Percentiles rank a stretch among this genome's conserved stretches.
These are phyloP conservation scores for Clarireedia paspali DNA, from an alignment of 2,329 filamentous ascomycete genomes.

Conservation along the genomic window DNA sequence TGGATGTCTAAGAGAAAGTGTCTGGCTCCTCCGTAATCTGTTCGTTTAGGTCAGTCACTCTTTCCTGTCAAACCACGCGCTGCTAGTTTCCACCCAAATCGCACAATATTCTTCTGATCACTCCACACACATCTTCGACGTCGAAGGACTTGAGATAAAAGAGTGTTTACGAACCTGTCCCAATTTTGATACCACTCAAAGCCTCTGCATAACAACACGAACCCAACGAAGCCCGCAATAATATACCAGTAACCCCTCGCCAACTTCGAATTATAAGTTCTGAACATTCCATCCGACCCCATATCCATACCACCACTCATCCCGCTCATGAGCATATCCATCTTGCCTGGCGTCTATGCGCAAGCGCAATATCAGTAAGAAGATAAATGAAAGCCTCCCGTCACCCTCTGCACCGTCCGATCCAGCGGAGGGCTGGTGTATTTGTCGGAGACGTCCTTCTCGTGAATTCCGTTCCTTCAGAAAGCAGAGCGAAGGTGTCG, in stretches of 20 bases:
- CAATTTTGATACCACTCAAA: slow-evolving; percentile 19
- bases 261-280: slow-evolving; percentile 40
- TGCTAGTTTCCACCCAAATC: no score
- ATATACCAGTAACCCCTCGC: slow-evolving; percentile 54
- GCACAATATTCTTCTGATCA: no score
- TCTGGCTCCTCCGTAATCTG: slow-evolving; percentile 40
- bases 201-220: slow-evolving; percentile 14
- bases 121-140: not conserved
- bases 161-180: slow-evolving; percentile 15
- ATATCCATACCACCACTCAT: slow-evolving; percentile 19
- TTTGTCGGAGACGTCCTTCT: not conserved
- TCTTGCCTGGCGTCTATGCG: not conserved
- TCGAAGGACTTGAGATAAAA: not conserved
- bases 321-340: slow-evolving; percentile 12
- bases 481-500: no score
- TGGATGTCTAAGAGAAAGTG: slow-evolving; percentile 35
- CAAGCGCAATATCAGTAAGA: not conserved
- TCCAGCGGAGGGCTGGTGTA: not conserved
- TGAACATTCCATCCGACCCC: slow-evolving; percentile 33
- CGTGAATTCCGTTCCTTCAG: no score
- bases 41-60: not conserved
- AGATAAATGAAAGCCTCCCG: not conserved
- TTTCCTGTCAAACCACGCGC: no score
- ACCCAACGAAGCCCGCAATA: slow-evolving; percentile 36
- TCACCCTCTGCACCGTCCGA: not conserved